phyloP scores from a whole-genome alignment of 2,329 filamentous ascomycete genomes.

The Leptographium lundbergii region DNA sequence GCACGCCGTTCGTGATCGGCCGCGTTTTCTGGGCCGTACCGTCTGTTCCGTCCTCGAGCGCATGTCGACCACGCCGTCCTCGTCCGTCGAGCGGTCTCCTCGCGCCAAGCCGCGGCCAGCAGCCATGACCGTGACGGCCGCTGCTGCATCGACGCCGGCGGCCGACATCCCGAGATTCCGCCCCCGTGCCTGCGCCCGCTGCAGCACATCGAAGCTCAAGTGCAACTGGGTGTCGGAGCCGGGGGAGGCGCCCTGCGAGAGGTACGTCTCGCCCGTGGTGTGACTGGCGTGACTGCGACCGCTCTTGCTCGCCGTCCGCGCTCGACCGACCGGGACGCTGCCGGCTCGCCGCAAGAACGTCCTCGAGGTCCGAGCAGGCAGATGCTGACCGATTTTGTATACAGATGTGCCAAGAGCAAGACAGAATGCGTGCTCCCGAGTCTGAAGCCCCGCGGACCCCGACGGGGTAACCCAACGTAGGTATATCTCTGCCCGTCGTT shows the following conservation, averaged over 20 bases:
- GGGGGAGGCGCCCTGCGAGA: conserved; percentile 12
- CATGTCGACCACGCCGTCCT: not conserved
- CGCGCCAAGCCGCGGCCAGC: not conserved
- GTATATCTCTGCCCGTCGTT: not conserved
- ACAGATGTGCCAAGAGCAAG: conserved; percentile 11
- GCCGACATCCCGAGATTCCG: conserved; percentile 13
- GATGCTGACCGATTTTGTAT: not conserved
- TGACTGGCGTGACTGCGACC: no score
- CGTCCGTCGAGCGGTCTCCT: not conserved
- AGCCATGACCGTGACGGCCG: not conserved
- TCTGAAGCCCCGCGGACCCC: conserved; percentile 13
- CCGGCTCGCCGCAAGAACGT: no score
- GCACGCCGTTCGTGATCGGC: not conserved
- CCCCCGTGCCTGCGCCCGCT: conserved; percentile 18
- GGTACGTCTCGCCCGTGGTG: conserved; percentile 1
- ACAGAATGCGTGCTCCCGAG: conserved; percentile 12
- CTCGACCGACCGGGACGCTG: no score
- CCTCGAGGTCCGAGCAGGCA: no score
- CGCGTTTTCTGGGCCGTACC: not conserved
- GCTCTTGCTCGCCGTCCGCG: no score
- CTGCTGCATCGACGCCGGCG: not conserved
- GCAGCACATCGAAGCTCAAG: conserved; percentile 15
- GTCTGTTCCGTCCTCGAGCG: not conserved
- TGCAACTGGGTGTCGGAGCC: conserved; percentile 14
- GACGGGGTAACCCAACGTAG: conserved; percentile 12